phyloP scores from a whole-genome alignment of 78 protist species.

The Chrysochromulina tobinii region DNA sequence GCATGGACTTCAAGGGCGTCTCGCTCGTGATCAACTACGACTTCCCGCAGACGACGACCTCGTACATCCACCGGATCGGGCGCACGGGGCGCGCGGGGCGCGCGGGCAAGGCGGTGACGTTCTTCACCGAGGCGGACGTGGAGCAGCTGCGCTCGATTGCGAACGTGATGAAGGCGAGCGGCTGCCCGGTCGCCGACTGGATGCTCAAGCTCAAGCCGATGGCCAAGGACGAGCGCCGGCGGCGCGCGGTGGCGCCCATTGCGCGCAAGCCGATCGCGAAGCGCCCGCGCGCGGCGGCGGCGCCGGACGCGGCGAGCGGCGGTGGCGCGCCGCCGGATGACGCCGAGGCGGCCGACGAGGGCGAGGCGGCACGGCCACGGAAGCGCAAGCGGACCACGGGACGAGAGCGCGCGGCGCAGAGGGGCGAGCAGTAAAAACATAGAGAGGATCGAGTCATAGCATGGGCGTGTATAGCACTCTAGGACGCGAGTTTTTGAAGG shows the following conservation, averaged over 20 bases:
- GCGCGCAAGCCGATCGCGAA: not conserved
- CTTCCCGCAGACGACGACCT: slow-evolving; percentile 76
- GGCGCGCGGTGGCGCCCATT: not conserved
- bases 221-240: not conserved
- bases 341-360: too few species aligned
- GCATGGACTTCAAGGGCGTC: slow-evolving; percentile 94
- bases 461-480: too few species aligned
- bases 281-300: not conserved
- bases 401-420: too few species aligned
- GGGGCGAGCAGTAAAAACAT: too few species aligned
- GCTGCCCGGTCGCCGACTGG: slow-evolving; percentile 84
- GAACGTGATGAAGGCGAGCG: slow-evolving; percentile 69
- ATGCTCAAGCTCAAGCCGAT: slow-evolving; percentile 62
- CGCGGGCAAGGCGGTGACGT: slow-evolving; percentile 83
- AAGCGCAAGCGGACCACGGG: too few species aligned
- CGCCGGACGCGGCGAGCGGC: too few species aligned
- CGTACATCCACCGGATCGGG: slow-evolving; percentile 73
- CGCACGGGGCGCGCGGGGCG: slow-evolving; percentile 95
- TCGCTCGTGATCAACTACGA: slow-evolving; percentile 90
- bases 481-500: too few species aligned
- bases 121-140: slow-evolving; percentile 78
- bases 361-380: too few species aligned
- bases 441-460: too few species aligned
- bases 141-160: slow-evolving; percentile 69
- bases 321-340: too few species aligned